phyloP scores from a whole-genome alignment of 2,329 filamentous ascomycete genomes.

The Gaeumannomyces tritici region DNA sequence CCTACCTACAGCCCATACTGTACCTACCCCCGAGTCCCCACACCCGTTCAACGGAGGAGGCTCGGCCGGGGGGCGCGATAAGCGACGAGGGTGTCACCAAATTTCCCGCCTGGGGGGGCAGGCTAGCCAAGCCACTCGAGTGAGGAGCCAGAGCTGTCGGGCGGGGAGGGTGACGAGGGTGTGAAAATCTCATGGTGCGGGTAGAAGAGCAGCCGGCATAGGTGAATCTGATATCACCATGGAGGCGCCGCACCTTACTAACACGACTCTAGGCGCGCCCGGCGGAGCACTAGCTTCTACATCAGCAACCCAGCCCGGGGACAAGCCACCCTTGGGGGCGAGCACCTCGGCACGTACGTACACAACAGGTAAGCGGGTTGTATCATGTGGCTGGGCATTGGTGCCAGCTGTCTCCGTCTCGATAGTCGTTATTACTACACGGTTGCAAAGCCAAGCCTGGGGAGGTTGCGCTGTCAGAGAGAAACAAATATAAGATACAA shows the following conservation, averaged over 20 bases:
- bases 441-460: neutral
- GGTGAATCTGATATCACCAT: neutral
- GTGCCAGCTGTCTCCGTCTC: neutral
- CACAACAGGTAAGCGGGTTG: neutral
- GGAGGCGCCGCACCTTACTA: neutral
- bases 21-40: neutral
- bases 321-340: neutral
- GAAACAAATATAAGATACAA: neutral
- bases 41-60: neutral
- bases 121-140: neutral
- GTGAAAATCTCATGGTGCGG: neutral
- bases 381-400: neutral
- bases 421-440: neutral
- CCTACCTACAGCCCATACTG: neutral
- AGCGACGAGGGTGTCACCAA: neutral
- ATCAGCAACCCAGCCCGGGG: neutral
- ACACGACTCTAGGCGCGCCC: neutral
- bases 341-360: too few species aligned
- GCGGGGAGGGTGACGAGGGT: neutral
- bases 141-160: neutral
- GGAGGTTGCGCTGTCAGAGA: too few species aligned
- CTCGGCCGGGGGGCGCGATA: neutral
- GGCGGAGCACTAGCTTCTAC: neutral
- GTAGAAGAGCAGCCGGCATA: neutral
- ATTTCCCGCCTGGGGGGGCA: neutral